phyloP scores from a whole-genome alignment of 2,329 filamentous ascomycete species.

The Colletotrichum lentis region DNA sequence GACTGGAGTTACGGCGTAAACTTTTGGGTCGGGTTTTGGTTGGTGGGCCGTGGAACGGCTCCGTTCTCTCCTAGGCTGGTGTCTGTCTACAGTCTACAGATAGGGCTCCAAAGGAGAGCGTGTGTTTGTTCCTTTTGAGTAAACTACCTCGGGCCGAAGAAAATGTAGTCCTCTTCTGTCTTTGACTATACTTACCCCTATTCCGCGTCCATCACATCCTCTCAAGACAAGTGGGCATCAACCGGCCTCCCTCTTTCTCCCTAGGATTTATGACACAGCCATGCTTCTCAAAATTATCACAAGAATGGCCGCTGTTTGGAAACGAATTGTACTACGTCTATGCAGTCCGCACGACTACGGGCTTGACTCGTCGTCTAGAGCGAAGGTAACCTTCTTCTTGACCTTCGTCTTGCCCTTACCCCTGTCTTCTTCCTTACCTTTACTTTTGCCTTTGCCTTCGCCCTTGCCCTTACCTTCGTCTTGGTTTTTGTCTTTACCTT shows the following conservation, averaged over 20 bases:
- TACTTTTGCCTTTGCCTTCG: too few relatives aligned
- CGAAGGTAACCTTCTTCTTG: too few relatives aligned
- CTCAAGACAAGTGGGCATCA: too few relatives aligned
- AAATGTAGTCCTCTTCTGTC: background rate
- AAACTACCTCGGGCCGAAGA: background rate
- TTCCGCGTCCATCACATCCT: too few relatives aligned
- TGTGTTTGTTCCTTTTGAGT: background rate
- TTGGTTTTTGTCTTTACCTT: too few relatives aligned
- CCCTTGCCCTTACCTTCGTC: too few relatives aligned
- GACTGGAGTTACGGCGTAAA: constrained; percentile 8
- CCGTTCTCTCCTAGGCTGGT: background rate
- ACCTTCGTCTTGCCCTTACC: too few relatives aligned
- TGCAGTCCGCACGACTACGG: background rate
- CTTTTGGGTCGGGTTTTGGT: background rate
- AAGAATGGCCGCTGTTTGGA: too few relatives aligned
- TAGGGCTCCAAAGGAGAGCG: background rate
- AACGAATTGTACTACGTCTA: too few relatives aligned
- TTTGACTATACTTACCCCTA: background rate
- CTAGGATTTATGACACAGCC: too few relatives aligned
- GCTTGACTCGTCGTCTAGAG: background rate
- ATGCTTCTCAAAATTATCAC: background rate
- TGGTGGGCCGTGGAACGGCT: background rate
- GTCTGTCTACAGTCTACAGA: background rate
- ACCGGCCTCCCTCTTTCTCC: too few relatives aligned
- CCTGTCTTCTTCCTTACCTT: too few relatives aligned